phyloP scores from a whole-genome alignment of 495 filamentous ascomycete genomes.

The Penicillium cataractarum region DNA sequence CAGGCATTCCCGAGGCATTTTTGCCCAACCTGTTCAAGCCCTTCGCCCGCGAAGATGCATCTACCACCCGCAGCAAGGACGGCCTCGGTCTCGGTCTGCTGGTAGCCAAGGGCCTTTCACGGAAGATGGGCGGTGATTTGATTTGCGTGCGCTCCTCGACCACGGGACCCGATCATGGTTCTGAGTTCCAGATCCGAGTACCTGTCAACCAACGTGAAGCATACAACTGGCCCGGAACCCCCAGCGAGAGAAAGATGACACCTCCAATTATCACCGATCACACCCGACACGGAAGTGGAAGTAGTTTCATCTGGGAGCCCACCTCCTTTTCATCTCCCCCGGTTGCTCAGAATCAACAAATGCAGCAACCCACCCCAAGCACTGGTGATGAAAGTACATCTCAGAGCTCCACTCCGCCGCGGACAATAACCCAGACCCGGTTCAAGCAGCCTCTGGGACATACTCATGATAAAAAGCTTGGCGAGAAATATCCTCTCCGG shows the following conservation, averaged over 20 bases:
- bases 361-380: constrained; percentile 41
- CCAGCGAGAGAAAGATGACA: constrained; percentile 34
- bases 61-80: constrained; percentile 71
- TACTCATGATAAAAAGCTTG: constrained; percentile 50
- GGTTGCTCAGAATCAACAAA: constrained; percentile 27
- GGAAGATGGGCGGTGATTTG: constrained; percentile 77
- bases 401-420: constrained; percentile 33
- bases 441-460: constrained; percentile 30
- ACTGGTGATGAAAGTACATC: constrained; percentile 37
- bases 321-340: constrained; percentile 26
- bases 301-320: constrained; percentile 29
- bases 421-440: constrained; percentile 24
- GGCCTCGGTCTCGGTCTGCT: constrained; percentile 75
- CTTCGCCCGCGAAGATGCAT: constrained; percentile 73
- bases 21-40: constrained; percentile 74
- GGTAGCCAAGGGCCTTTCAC: constrained; percentile 74
- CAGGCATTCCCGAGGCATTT: constrained; percentile 72
- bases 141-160: constrained; percentile 70
- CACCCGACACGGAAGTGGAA: constrained; percentile 29
- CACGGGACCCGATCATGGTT: constrained; percentile 65
- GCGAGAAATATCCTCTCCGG: constrained; percentile 63
- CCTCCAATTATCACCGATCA: constrained; percentile 32
- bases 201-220: constrained; percentile 59
- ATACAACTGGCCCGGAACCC: constrained; percentile 43
- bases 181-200: constrained; percentile 75